A percentile compares a stretch with the other conserved stretches of the same genome.
These are phyloP conservation scores for Picea abies DNA, from an alignment of 83 land plant species.

Conservation along the genomic window DNA sequence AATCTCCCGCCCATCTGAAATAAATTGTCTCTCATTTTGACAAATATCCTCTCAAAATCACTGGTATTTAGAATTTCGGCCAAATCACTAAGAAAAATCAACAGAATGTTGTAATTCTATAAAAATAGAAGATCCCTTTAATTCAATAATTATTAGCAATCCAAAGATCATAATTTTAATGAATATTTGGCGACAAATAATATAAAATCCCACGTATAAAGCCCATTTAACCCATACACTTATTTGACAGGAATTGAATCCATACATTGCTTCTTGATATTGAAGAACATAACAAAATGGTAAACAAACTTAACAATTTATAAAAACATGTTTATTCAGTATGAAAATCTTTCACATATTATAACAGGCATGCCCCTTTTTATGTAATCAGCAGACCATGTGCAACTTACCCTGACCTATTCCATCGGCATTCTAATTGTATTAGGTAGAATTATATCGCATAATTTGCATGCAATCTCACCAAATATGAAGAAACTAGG, in stretches of 20 bases:
- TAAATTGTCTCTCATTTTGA: background rate
- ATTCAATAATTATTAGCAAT: background rate
- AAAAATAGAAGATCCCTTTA: background rate
- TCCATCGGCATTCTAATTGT: conserved; percentile 3
- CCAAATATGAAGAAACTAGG: background rate
- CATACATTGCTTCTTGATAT: background rate
- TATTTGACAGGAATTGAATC: background rate
- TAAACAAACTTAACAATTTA: background rate
- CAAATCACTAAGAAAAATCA: too few species aligned
- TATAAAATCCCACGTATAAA: background rate
- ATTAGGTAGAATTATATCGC: background rate
- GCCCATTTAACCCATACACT: background rate
- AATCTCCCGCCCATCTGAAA: background rate
- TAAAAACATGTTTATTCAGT: background rate
- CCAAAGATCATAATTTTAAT: background rate
- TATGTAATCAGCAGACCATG: background rate
- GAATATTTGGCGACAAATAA: background rate
- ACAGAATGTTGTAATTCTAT: background rate
- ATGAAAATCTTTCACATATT: background rate
- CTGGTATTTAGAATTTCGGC: background rate
- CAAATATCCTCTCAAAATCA: background rate
- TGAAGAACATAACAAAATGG: background rate
- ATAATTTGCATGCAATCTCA: background rate
- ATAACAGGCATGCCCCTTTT: conserved; percentile 4
- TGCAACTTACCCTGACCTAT: background rate